Conservation (phyloP, 2,329 filamentous ascomycete genomes). For the Fusarium sp. region DNA sequence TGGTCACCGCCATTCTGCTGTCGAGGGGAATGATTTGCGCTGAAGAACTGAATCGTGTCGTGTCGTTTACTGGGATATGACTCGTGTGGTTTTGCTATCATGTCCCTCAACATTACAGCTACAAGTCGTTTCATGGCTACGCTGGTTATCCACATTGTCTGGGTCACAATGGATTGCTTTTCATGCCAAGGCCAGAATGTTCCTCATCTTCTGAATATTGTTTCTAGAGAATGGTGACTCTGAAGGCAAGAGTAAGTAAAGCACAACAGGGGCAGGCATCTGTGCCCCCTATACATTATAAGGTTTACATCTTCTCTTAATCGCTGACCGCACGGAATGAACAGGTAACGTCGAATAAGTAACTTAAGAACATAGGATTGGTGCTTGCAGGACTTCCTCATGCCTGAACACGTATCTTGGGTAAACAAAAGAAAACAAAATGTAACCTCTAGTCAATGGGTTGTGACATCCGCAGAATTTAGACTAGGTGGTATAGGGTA, state of each 20-base stretch:
- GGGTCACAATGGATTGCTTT: neutral
- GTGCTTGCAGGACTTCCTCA: neutral
- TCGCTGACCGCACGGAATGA: no score
- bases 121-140: neutral
- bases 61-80: neutral
- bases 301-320: neutral
- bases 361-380: neutral
- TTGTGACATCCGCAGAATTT: no score
- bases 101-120: neutral
- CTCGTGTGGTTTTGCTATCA: neutral
- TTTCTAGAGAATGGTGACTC: neutral
- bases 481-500: neutral
- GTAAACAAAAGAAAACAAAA: neutral
- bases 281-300: neutral
- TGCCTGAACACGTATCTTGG: neutral
- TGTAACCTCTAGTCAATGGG: neutral
- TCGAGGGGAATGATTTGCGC: neutral
- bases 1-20: neutral
- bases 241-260: neutral
- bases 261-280: neutral
- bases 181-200: neutral
- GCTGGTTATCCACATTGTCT: neutral
- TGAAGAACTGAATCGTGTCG: neutral
- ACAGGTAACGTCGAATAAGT: neutral
- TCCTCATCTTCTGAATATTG: neutral